Evolutionary conservation across 345 rosid species (phyloP), one percentile per base, ranked within the genome.

Genomic region (Eucalyptus regnans): DNA sequence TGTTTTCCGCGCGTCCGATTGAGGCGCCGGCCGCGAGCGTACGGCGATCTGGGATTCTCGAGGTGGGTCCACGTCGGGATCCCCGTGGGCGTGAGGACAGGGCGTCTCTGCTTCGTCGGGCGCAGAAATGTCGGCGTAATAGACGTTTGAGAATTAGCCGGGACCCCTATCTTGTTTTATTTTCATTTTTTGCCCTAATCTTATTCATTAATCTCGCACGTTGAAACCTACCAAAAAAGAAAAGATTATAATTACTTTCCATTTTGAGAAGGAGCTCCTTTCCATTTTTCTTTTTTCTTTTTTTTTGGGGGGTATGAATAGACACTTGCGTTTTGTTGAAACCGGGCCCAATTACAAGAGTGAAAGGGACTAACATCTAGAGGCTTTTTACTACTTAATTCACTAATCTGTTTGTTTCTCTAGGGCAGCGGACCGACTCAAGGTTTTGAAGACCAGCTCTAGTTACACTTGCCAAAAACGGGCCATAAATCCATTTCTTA

Each of bases 211-310:
- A 76, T 76, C 44, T 41, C 84, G 22, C 29, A 3, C 27, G 48
- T 37, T 76, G 23, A 43, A 76, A 41, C 10, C 48, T 76, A 20
- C 48, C 14, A 41, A 71, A 71, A 18, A 4, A 37, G 20, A 71
- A 18, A 9, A 4, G 76, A 64, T 15, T 33, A 37, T 37, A 37
- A 71, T 10, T 20, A 41, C 84, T 76, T 76, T 37, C 84, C 48
- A 76, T 41, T 41, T 76, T 41, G 48, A 6, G 48, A 76, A 41
- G 84, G 48, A 15, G 5, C 68, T 62, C 16, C 1, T 62, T 62
- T 1, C 68, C 68, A 62, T 1, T 2, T 11, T 2, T 56, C 3
- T 2, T 11, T 2, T 56, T 2, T 22, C 22, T 2, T 9, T 54
- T 2, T 10, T 9, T 54, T 54, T 20, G 0, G 25, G 33, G 33